Evolutionary conservation across 2,329 filamentous ascomycete species (phyloP), one percentile per base, ranked within the genome.

Genomic region (Xylariaceae sp.): DNA sequence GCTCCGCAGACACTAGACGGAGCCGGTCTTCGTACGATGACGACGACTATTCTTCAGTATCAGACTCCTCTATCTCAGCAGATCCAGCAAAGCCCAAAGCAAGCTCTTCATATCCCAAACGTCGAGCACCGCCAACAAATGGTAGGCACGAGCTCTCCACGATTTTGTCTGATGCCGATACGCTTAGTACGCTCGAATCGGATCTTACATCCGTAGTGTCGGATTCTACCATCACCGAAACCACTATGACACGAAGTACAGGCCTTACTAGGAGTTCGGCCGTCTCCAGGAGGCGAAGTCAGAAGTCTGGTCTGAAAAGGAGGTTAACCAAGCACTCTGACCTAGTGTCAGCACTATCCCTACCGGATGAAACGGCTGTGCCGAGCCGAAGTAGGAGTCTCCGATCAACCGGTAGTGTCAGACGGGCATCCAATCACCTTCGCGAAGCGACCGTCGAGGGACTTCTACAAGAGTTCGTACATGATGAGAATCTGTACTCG

Each of bases 311-410:
- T 41, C 73, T 90, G 33, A 90, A 88, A 68, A 82, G 90, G 57
- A 84, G 88, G 54, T 79, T 96, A 38, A 96, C 92, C 4, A 96
- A 89, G 53, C 92, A 97, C 70, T 91, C 91, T 14, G 94, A 99
- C 69, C 78, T 99, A 19, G 90, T 99, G 38, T 97, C 94, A 0
- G 90, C 96, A 2, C 76, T 99, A 9, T 97, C 92, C 0, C 73
- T 90, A 53, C 84, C 87, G 0, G 78, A 85, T 53, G 73, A 83
- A 50, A 71, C 71, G 34, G 71, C 74, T 22, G 73, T 81, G 33
- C 79, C 82, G 46, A 79, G 79, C 45, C 79, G 86, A 52, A 81
- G 80, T 53, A 84, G 79, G 64, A 91, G 87, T 65, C 83, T 90
- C 55, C 82, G 86, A 52, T 92, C 90, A 19, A 83, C 87, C 28